Evolutionary conservation across 2,329 filamentous ascomycete genomes (phyloP), one percentile per base, ranked within the genome.

Genomic region (Drechmeria coniospora): DNA sequence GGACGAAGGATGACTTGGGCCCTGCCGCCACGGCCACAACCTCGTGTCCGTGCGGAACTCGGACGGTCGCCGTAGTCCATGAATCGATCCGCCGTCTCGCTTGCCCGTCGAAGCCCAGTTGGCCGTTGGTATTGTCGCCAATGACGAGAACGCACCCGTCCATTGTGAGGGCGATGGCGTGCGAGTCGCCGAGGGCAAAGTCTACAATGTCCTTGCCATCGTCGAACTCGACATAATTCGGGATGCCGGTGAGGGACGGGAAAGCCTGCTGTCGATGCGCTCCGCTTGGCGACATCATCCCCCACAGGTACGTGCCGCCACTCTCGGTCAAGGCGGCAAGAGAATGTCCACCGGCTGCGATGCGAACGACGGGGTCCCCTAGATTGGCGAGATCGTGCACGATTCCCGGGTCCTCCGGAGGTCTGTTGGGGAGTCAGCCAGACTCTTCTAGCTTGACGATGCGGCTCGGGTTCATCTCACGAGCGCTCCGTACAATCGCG

Each of bases 231-330:
- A 63, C 42, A 1, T 65, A 65, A 18, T 45, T 53, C 2, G 65
- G 62, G 7, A 47, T 30, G 3, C 30, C 35, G 8, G 25, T 35
- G 12, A 60, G 37, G 1, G 35, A 29, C 1, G 51, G 25, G 18
- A 61, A 42, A 15, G 46, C 38, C n/a, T 41, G 40, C 8, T 44
- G 42, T 4, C 49, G 46, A 17, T 36, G 38, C 1, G 34, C 28
- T 6, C 43, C 42, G 5, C 35, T 33, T 2, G 40, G 30, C 11
- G 32, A 17, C 24, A 43, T 44, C 3, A 43, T 44, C 3, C 74
- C 74, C 73, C 74, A 79, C 15, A 66, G 43, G 40, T 79, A 79
- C 2, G 76, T 45, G 32, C 70, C 65, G 18, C 63, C 56, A 3
- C 64, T 66, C 8, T 57, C 50, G 0, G 70, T 76, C 23, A 79